Evolutionary conservation across 352 stramenopile species (phyloP).

Genomic region (Phytophthora constricta): DNA sequence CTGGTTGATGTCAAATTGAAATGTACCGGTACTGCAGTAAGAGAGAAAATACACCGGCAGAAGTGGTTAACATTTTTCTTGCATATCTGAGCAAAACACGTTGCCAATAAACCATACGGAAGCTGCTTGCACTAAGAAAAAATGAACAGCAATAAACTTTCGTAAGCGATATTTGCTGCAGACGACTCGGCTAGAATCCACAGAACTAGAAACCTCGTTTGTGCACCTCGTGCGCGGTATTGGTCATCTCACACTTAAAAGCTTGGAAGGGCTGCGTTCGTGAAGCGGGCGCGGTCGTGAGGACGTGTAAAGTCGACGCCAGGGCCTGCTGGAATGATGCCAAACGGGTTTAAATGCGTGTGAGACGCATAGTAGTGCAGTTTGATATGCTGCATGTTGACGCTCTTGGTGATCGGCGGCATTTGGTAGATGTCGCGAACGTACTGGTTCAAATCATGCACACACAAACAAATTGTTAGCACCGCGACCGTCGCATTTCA

Average conservation of each 20-base stretch:
- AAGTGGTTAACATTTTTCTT: no score
- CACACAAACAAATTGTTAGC: conserved; percentile 9
- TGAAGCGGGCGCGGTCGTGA: conserved; percentile 48
- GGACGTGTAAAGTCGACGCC: conserved; percentile 32
- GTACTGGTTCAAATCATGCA: conserved; percentile 35
- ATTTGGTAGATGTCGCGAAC: conserved; percentile 60
- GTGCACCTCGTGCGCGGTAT: no score
- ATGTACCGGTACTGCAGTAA: no score
- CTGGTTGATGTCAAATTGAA: no score
- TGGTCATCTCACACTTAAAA: conserved; percentile 3
- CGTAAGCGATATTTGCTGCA: no score
- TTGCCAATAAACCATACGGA: not conserved
- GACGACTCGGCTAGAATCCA: not conserved
- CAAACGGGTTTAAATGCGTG: conserved; percentile 52
- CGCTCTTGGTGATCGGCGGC: conserved; percentile 41
- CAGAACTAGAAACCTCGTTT: not conserved
- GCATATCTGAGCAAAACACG: no score
- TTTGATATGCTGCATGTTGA: conserved; percentile 59
- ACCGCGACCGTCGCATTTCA: no score
- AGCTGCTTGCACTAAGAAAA: not conserved
- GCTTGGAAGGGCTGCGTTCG: conserved; percentile 12
- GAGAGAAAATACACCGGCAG: no score
- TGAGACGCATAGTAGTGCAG: conserved; percentile 60
- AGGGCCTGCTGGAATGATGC: conserved; percentile 42
- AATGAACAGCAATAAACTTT: not conserved